Conservation (phyloP, 2,329 filamentous ascomycete genomes). For the Triangularia verruculosa region DNA sequence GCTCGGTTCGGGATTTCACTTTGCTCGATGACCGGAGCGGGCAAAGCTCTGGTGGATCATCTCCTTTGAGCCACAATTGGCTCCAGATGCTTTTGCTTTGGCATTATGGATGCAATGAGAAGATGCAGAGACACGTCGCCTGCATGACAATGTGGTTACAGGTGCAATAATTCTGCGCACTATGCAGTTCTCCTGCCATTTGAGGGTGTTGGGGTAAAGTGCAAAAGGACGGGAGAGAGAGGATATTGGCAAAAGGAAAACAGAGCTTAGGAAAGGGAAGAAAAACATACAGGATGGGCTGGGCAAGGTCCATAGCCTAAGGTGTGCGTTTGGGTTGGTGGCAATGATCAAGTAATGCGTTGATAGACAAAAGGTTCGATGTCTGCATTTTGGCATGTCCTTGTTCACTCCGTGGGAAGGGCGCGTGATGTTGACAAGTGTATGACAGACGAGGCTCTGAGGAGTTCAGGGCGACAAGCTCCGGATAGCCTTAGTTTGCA, state of each 20-base stretch:
- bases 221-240: background rate
- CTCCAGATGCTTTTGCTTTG: background rate
- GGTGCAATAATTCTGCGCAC: background rate
- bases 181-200: background rate
- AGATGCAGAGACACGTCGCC: background rate
- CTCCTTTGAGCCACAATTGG: constrained; percentile 8
- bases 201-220: background rate
- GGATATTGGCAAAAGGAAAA: background rate
- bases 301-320: background rate
- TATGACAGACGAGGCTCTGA: background rate
- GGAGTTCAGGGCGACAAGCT: background rate
- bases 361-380: background rate
- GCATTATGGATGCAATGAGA: background rate
- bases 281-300: background rate
- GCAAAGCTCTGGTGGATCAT: background rate
- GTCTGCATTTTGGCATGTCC: background rate
- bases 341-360: background rate
- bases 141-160: background rate
- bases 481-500: background rate
- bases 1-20: constrained; percentile 24
- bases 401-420: background rate
- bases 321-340: background rate
- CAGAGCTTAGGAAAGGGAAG: background rate
- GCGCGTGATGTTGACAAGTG: background rate
- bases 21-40: constrained; percentile 4